A percentile compares a stretch with the other conserved stretches of the same genome.
Evolutionary conservation across 169 alveolate genomes (phyloP).

Genomic region (Theileria equi): DNA sequence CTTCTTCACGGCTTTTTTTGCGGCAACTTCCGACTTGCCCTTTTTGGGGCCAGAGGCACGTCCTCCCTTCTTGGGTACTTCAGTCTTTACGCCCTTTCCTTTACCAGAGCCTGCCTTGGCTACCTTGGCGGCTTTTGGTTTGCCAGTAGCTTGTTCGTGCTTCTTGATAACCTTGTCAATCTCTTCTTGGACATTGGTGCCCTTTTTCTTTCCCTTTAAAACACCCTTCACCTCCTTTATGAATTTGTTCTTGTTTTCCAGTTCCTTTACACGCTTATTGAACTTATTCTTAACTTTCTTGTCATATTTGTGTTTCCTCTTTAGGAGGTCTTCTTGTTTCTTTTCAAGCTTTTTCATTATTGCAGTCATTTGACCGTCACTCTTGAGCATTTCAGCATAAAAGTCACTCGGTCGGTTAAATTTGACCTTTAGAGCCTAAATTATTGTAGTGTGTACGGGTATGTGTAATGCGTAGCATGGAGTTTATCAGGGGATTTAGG

Average conservation of each 20-base stretch:
- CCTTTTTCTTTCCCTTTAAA: neutral
- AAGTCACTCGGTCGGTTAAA: slow-evolving; percentile 58
- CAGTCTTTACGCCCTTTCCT: neutral
- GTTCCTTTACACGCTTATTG: slow-evolving; percentile 31
- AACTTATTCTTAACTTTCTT: slow-evolving; percentile 28
- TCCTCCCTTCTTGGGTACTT: neutral
- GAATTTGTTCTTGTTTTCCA: slow-evolving; percentile 51
- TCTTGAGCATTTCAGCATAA: slow-evolving; percentile 60
- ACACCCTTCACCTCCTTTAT: slow-evolving; percentile 30
- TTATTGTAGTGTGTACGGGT: too few species aligned
- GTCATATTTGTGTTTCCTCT: neutral
- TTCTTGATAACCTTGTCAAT: slow-evolving; percentile 20
- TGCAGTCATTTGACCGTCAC: slow-evolving; percentile 40
- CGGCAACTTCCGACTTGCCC: neutral
- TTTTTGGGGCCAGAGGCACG: neutral
- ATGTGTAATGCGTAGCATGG: too few species aligned
- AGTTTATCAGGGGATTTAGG: too few species aligned
- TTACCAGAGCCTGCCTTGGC: neutral
- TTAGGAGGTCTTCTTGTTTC: slow-evolving; percentile 10
- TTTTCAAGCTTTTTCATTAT: slow-evolving; percentile 25
- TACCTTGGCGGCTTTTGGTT: neutral
- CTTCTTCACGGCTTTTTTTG: neutral
- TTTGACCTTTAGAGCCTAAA: slow-evolving; percentile 15
- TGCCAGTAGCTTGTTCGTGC: neutral
- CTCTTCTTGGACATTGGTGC: slow-evolving; percentile 5